phyloP scores from a whole-genome alignment of 306 rosid genomes.

The Lathyrus aphaca region DNA sequence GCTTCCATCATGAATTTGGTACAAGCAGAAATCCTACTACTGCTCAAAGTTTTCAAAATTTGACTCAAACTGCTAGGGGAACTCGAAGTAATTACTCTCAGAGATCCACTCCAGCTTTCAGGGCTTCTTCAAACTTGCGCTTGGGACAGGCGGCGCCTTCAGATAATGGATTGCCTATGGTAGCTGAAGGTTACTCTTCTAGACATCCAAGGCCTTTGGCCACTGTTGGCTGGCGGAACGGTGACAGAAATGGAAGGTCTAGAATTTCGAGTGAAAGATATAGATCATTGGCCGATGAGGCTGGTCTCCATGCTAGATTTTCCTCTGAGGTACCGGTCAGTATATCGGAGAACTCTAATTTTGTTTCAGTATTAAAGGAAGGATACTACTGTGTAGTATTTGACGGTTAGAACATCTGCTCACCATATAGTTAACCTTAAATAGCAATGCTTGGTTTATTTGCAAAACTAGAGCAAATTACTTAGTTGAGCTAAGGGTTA shows the following conservation, averaged over 20 bases:
- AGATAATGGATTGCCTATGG: conserved; percentile 67
- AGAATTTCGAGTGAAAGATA: conserved; percentile 65
- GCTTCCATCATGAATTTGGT: conserved; percentile 62
- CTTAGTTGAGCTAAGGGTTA: background rate
- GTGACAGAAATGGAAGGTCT: conserved; percentile 72
- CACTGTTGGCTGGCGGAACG: conserved; percentile 57
- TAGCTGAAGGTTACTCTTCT: conserved; percentile 58
- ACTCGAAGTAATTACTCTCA: conserved; percentile 67
- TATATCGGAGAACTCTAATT: conserved; percentile 30
- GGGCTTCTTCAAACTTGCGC: conserved; percentile 70
- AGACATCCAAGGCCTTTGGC: conserved; percentile 66
- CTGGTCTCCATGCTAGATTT: conserved; percentile 55
- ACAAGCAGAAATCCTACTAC: conserved; percentile 51
- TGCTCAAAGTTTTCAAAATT: conserved; percentile 60
- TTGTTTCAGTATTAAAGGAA: conserved; percentile 29
- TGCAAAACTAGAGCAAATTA: conserved; percentile 8
- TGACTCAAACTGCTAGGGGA: conserved; percentile 60
- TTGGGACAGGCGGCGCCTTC: conserved; percentile 61
- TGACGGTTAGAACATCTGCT: conserved; percentile 22
- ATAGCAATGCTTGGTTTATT: conserved; percentile 15
- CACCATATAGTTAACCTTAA: conserved; percentile 14
- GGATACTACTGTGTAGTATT: background rate
- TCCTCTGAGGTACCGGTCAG: conserved; percentile 56
- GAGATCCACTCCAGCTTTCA: conserved; percentile 59
- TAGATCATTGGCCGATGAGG: conserved; percentile 52